Conservation (phyloP, 2,329 filamentous ascomycete species). For the Coleophoma cylindrospora region DNA sequence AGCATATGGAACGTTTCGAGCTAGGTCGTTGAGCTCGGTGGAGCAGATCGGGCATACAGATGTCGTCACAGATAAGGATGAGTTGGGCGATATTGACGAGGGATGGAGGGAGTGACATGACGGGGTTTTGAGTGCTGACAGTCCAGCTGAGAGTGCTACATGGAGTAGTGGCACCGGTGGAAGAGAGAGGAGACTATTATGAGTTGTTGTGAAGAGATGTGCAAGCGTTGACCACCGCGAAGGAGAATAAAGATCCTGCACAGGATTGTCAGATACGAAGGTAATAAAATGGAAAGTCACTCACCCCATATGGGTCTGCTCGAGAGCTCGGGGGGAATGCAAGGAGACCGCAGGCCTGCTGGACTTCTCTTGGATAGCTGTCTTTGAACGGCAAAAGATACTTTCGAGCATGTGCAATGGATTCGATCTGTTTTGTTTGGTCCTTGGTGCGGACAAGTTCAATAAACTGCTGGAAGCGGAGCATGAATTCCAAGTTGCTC, state of each 20-base stretch:
- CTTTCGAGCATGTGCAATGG: slow-evolving; percentile 76
- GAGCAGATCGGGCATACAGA: slow-evolving; percentile 94
- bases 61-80: slow-evolving; percentile 33
- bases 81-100: slow-evolving; percentile 22
- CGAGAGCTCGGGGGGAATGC: slow-evolving; percentile 62
- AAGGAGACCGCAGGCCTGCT: slow-evolving; percentile 72
- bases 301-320: slow-evolving; percentile 48
- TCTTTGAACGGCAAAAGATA: slow-evolving; percentile 68
- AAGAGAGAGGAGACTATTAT: slow-evolving; percentile 80
- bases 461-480: slow-evolving; percentile 91
- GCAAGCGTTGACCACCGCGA: slow-evolving; percentile 74
- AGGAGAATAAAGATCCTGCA: slow-evolving; percentile 65
- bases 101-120: slow-evolving; percentile 66
- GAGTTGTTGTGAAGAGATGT: slow-evolving; percentile 75
- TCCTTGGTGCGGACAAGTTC: slow-evolving; percentile 73
- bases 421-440: slow-evolving; percentile 64
- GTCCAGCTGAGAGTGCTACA: slow-evolving; percentile 81
- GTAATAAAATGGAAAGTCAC: neutral
- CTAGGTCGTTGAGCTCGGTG: slow-evolving; percentile 88
- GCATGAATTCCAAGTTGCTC: slow-evolving; percentile 86
- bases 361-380: slow-evolving; percentile 63
- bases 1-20: slow-evolving; percentile 84
- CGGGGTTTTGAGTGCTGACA: slow-evolving; percentile 93
- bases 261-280: neutral
- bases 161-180: slow-evolving; percentile 82